phyloP scores from a whole-genome alignment of 2,329 filamentous ascomycete genomes.

The Alternaria sp. region DNA sequence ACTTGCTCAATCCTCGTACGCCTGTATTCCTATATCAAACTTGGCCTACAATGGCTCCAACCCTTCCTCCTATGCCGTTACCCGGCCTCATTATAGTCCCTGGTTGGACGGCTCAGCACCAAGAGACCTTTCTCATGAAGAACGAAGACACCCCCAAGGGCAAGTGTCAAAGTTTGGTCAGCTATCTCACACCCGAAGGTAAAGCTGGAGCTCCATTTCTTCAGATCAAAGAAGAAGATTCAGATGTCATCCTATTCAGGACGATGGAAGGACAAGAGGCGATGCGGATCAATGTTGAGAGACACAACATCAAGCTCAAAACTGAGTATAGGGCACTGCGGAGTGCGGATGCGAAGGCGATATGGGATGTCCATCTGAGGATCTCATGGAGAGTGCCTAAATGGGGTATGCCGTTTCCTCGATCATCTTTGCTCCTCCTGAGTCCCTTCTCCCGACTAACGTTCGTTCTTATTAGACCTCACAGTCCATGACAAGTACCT shows the following conservation, averaged over 20 bases:
- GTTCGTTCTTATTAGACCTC: constrained; percentile 1
- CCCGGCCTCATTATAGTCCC: constrained; percentile 27
- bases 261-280: constrained; percentile 22
- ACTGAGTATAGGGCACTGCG: constrained; percentile 26
- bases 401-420: constrained; percentile 21
- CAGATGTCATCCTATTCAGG: constrained; percentile 20
- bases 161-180: constrained; percentile 16
- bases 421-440: neutral
- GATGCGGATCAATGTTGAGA: constrained; percentile 24
- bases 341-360: constrained; percentile 19
- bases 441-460: neutral
- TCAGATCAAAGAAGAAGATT: constrained; percentile 19
- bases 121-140: constrained; percentile 25
- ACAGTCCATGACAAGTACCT: constrained; percentile 12
- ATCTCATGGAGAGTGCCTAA: constrained; percentile 13
- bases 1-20: neutral
- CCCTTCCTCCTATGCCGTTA: constrained; percentile 19
- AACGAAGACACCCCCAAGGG: constrained; percentile 9
- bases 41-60: constrained; percentile 4
- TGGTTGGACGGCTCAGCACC: constrained; percentile 23
- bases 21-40: neutral
- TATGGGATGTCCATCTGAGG: constrained; percentile 26
- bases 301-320: constrained; percentile 11
- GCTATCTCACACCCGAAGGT: constrained; percentile 12
- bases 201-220: constrained; percentile 17